These are phyloP conservation scores for Trypanosoma avium DNA, from an alignment of 208 protist species.

Conservation along the genomic window DNA sequence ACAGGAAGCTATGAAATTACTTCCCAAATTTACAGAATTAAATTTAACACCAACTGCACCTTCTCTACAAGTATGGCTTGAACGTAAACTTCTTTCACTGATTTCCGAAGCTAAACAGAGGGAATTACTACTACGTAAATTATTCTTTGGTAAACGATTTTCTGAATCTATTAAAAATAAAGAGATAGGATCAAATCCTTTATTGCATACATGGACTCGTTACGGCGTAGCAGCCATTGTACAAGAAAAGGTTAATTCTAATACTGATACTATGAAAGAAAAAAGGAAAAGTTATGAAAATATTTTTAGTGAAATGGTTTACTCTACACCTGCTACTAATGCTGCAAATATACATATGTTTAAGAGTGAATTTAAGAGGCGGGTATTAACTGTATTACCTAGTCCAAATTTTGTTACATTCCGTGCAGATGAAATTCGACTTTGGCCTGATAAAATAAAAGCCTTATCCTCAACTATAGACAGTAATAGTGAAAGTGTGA, in stretches of 20 bases:
- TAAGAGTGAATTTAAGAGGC: slow-evolving; percentile 18
- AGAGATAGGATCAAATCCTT: slow-evolving; percentile 8
- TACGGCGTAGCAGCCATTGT: slow-evolving; percentile 21
- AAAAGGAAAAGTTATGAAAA: neutral
- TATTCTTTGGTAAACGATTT: slow-evolving; percentile 13
- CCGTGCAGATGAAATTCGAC: slow-evolving; percentile 25
- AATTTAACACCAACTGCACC: neutral
- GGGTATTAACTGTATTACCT: slow-evolving; percentile 22
- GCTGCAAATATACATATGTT: slow-evolving; percentile 6
- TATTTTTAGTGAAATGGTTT: slow-evolving; percentile 13
- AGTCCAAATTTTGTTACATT: slow-evolving; percentile 35
- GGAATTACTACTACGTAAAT: slow-evolving; percentile 9
- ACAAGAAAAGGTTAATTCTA: neutral
- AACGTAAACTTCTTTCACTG: neutral
- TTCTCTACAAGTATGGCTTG: slow-evolving; percentile 1
- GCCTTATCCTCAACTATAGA: slow-evolving; percentile 12
- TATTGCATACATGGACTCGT: slow-evolving; percentile 14
- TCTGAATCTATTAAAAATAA: neutral
- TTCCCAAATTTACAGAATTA: neutral
- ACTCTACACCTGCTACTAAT: slow-evolving; percentile 14
- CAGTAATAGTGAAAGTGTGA: slow-evolving; percentile 22
- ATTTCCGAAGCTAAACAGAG: slow-evolving; percentile 2
- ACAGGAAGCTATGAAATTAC: neutral
- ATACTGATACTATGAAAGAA: neutral
- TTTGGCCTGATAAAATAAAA: slow-evolving; percentile 34